phyloP scores from a whole-genome alignment of 2,329 filamentous ascomycete genomes.

The Ascochyta clinopodiicola region DNA sequence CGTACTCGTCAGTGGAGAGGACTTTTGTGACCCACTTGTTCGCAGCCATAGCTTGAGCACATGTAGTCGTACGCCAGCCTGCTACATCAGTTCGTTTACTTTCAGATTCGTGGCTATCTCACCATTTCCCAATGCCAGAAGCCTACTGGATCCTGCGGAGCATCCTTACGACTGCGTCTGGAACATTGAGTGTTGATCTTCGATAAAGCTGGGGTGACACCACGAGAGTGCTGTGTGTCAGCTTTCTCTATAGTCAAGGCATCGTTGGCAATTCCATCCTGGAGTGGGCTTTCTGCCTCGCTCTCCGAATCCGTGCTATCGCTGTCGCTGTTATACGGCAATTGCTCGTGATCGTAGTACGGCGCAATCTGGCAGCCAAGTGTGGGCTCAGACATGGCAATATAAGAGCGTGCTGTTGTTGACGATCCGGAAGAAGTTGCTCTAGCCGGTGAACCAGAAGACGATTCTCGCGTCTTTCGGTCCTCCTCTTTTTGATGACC shows the following conservation, averaged over 20 bases:
- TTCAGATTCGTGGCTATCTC: background rate
- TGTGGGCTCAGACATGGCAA: constrained; percentile 23
- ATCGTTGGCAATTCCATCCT: constrained; percentile 1
- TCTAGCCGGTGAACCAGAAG: background rate
- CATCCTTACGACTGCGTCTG: constrained; percentile 27
- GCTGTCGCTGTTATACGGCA: constrained; percentile 21
- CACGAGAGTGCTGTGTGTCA: constrained; percentile 26
- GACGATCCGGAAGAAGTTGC: background rate
- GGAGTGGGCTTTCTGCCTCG: constrained; percentile 9
- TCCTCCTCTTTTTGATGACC: background rate
- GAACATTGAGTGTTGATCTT: constrained; percentile 24
- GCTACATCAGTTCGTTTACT: background rate
- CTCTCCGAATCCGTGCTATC: constrained; percentile 14
- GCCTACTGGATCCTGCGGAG: constrained; percentile 25
- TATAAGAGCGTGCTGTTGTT: background rate
- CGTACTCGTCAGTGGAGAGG: background rate
- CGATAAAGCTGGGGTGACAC: constrained; percentile 7
- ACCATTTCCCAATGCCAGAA: constrained; percentile 43
- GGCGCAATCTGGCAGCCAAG: constrained; percentile 40
- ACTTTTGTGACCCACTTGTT: constrained; percentile 26
- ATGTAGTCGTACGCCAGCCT: constrained; percentile 39
- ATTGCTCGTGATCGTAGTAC: constrained; percentile 28
- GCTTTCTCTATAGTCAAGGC: constrained; percentile 28
- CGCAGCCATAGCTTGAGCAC: constrained; percentile 37
- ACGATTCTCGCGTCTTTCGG: background rate